Percentiles rank a stretch among this genome's conserved stretches.
Evolutionary conservation across 768 basidiomycete species (phyloP).

Genomic region (Pleurotus ostreatus): DNA sequence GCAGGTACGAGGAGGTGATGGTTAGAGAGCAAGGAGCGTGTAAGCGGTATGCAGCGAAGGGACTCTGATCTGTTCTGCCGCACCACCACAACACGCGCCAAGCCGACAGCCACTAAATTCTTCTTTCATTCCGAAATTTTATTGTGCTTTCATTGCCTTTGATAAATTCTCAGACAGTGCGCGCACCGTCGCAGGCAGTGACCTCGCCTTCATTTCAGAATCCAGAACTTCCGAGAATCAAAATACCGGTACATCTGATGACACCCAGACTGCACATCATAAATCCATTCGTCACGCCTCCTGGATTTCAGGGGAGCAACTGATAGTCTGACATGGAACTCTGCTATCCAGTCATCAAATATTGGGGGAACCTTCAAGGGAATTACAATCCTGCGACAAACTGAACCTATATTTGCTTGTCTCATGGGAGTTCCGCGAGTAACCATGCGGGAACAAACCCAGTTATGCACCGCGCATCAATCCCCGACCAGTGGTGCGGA

Average conservation of each 20-base stretch:
- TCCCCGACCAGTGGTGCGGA: too few species aligned
- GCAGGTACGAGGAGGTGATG: constrained; percentile 1
- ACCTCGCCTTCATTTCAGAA: neutral
- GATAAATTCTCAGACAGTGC: neutral
- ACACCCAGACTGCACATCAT: neutral
- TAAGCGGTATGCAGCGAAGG: constrained; percentile 2
- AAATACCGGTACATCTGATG: neutral
- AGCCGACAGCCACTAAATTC: neutral
- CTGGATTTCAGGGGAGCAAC: neutral
- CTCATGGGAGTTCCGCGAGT: neutral
- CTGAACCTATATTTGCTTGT: neutral
- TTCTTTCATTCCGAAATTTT: neutral
- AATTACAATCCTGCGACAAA: neutral
- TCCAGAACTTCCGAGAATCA: neutral
- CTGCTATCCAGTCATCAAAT: neutral
- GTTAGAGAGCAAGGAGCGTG: constrained; percentile 6
- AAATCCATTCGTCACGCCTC: constrained; percentile 4
- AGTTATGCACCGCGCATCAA: neutral
- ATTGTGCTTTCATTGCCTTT: neutral
- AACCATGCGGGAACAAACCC: constrained; percentile 1
- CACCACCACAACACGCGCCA: constrained; percentile 1
- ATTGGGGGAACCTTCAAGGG: neutral
- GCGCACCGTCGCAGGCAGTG: neutral
- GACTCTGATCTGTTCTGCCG: constrained; percentile 3
- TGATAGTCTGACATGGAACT: neutral